Evolutionary conservation across 306 rosid genomes (phyloP), one percentile per base, ranked within the genome.

Genomic region (Quercus mongolica): DNA sequence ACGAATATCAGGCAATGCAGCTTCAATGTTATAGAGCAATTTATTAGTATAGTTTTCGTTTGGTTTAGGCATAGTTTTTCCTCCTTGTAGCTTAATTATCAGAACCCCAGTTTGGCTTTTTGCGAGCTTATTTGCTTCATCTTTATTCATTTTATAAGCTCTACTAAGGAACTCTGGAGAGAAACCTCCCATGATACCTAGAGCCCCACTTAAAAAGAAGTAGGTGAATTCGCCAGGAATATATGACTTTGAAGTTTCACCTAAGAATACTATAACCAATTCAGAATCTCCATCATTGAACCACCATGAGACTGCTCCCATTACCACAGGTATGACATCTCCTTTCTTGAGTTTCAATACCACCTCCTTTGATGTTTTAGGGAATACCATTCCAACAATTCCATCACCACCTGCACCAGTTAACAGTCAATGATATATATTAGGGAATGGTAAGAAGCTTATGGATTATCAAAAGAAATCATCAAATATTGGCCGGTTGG

Each of bases 271-370:
- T 5, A 92, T 38, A 0, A 41, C 52, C 2, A 92, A 84, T 21
- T 87, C 82, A 0, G 90, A 81, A 28, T 86, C 89, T 25, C 85
- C 94, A 14, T 84, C 59, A 44, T 90, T 90, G 91, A 79, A 90
- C 97, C 97, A 92, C 97, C 97, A 92, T 19, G 94, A 92, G 31
- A 86, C 54, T 38, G 62, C 10, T 64, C 92, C 97, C 20, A 64
- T 10, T 4, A 90, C 86, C 0, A 87, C 76, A 1, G 97, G 90
- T 77, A 38, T 38, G 44, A 38, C 44, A 38, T 38, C 44, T 38
- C 44, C 44, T 38, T 38, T 38, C 44, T 38, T 83, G 0, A 92
- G 84, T 57, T 74, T 88, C 75, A 92, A 20, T 7, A 88, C 88
- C 35, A 76, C 84, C 64, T 92, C 92, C 55, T 86, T 74, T 51